Evolutionary conservation across 805 yeast species (phyloP), one percentile per base, ranked within the genome.

Genomic region (Yarrowia divulgata): DNA sequence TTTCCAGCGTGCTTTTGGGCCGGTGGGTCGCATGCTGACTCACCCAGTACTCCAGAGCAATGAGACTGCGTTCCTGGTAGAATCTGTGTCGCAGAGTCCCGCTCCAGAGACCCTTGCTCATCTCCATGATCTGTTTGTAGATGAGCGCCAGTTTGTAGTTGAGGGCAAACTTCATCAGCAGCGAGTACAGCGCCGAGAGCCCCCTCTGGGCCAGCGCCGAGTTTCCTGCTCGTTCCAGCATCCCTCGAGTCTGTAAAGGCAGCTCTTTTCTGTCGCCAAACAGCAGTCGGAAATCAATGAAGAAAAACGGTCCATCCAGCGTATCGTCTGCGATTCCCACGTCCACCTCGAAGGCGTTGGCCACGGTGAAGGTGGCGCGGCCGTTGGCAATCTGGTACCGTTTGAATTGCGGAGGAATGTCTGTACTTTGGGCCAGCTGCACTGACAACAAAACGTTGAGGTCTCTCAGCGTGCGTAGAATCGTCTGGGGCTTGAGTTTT

Each of bases 371-470:
- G 68, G 84, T 84, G 2, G 90, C 88, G 66, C 96, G 82, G 14
- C 98, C 99, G 77, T 94, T 88, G 68, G 83, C 81, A 19, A 94
- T 86, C 37, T 77, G 79, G 76, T 90, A 91, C 69, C 87, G 83
- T 43, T 85, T 79, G 73, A 91, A 90, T 48, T 85, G 84, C 12
- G 78, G 74, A 0, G 98, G 97, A 43, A 94, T 77, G 69, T 77
- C 74, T 68, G 79, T 80, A 48, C 82, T 82, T 35, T 85, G 82
- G 0, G 97, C 94, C 79, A 93, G 85, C 73, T 93, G 85, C 8
- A 92, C 85, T 1, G 93, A 85, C 16, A 93, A 78, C 37, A 88
- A 83, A 45, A 91, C 86, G 75, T 94, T 91, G 73, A 94, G 82
- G 74, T 90, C 88, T 67, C 81, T 80, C 58, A 94, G 78, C 0